Base-by-base conservation (phyloP, 2,329 filamentous ascomycete genomes). In the Orbilia javanica region DNA sequence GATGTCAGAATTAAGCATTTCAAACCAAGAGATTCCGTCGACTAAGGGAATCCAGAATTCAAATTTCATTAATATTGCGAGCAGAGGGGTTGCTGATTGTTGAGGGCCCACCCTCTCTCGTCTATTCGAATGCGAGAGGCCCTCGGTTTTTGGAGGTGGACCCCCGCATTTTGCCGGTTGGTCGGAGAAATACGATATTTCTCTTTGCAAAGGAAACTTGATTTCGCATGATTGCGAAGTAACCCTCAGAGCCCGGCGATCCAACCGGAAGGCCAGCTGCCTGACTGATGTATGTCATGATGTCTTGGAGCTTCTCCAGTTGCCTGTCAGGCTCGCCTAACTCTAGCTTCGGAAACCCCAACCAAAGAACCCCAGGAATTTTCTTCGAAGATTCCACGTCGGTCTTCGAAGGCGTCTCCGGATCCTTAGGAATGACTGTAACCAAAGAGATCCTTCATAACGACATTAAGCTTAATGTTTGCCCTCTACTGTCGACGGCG, bases 81-180 rank as follows among this genome's bases (percentile, higher is more conserved):
- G 22, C 66, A 42, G 44, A 64, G 42, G 65, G 66, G 55, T 39
- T 50, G 55, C 55, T 34, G 34, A 27, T 60, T 60, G 13, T 76
- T 53, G 22, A 67, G 73, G 66, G 25, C 65, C 57, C 71, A 67
- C 42, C 42, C 42, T 44, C 42, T 44, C 44, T 27, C 48, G 31
- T 15, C 36, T 44, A 20, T 39, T 50, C 42, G 29, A 20, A 57
- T 48, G 44, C 18, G 36, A 64, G 18, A 48, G 50, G n/a, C 63
- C n/a, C 22, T 53, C 44, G 25, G 29, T 60, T 60, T 36, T n/a
- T 64, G 46, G 65, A 64, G 62, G 65, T 62, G 57, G 60, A 70
- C 73, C 73, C 73, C 73, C 73, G 73, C 73, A 77, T 77, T 71
- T 77, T 77, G 66, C 73, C 73, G 73, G 73, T 36, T 60, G 10